phyloP scores from a whole-genome alignment of 2,329 filamentous ascomycete genomes.

The Microdochium bolleyi region DNA sequence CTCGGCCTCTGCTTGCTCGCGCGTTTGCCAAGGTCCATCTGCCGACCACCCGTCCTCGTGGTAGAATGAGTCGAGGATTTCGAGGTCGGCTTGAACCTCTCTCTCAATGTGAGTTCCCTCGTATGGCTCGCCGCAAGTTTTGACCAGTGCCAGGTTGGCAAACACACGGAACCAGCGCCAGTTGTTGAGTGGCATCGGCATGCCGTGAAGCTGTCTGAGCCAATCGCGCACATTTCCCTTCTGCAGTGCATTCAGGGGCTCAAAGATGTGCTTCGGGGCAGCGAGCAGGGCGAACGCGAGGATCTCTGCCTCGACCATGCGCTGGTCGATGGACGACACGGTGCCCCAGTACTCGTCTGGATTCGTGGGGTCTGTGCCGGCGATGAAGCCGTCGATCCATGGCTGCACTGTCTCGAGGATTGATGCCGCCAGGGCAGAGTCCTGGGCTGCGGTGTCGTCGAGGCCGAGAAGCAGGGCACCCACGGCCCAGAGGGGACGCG shows the following conservation, averaged over 20 bases:
- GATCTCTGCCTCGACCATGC: constrained; percentile 47
- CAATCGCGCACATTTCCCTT: constrained; percentile 29
- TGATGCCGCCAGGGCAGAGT: background rate
- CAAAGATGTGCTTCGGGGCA: constrained; percentile 28
- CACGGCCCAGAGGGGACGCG: constrained; percentile 27
- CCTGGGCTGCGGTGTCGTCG: background rate
- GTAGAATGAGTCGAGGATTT: constrained; percentile 35
- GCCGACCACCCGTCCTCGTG: constrained; percentile 35
- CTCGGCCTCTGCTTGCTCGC: constrained; percentile 18
- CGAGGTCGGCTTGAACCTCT: constrained; percentile 31
- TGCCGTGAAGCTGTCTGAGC: constrained; percentile 32
- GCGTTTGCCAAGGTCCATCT: constrained; percentile 29
- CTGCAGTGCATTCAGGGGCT: constrained; percentile 14
- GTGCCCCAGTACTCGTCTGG: constrained; percentile 37
- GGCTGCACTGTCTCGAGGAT: constrained; percentile 4
- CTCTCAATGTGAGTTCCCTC: constrained; percentile 17
- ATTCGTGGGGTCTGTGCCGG: constrained; percentile 21
- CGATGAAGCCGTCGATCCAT: constrained; percentile 22
- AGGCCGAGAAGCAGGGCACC: constrained; percentile 21
- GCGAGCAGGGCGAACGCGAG: constrained; percentile 38
- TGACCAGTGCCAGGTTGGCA: constrained; percentile 35
- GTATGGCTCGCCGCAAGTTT: constrained; percentile 27
- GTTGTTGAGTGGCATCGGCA: constrained; percentile 37
- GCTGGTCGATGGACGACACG: constrained; percentile 35
- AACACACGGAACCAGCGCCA: constrained; percentile 47